Evolutionary conservation across 164 flowering plant genomes (phyloP).

Genomic region (Akebia trifoliata): DNA sequence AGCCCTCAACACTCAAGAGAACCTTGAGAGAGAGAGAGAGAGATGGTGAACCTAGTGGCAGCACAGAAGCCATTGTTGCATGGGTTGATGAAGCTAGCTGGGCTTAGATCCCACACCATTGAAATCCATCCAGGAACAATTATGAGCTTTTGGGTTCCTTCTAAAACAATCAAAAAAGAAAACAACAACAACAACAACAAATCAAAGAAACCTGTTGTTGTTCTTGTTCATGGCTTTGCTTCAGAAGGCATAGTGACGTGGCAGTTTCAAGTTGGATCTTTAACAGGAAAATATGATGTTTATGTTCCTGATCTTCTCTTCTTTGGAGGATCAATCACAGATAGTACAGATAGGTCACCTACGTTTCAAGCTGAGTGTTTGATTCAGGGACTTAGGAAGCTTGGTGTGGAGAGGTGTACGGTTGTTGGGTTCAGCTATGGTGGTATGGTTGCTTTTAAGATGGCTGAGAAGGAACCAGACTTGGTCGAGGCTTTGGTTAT

Average conservation of each 20-base stretch:
- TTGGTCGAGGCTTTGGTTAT: slow-evolving; percentile 55
- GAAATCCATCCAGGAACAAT: slow-evolving; percentile 69
- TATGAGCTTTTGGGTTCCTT: slow-evolving; percentile 86
- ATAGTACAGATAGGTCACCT: slow-evolving; percentile 51
- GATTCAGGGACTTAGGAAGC: slow-evolving; percentile 40
- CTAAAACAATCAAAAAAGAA: slow-evolving; percentile 33
- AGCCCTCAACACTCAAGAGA: background rate
- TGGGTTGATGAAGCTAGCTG: slow-evolving; percentile 79
- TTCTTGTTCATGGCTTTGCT: slow-evolving; percentile 75
- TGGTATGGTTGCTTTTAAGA: slow-evolving; percentile 78
- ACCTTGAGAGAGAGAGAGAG: slow-evolving; percentile 8
- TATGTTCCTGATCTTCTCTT: slow-evolving; percentile 81
- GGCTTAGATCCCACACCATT: slow-evolving; percentile 46
- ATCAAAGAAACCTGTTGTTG: slow-evolving; percentile 47
- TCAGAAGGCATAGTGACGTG: slow-evolving; percentile 84
- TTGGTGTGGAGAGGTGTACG: slow-evolving; percentile 54
- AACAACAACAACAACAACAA: slow-evolving; percentile 6
- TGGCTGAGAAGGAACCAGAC: slow-evolving; percentile 56
- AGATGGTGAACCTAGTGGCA: slow-evolving; percentile 88
- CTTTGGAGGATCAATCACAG: slow-evolving; percentile 59
- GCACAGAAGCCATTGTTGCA: slow-evolving; percentile 70
- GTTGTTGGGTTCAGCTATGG: slow-evolving; percentile 86
- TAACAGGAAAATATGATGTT: slow-evolving; percentile 55
- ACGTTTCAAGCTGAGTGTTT: slow-evolving; percentile 62
- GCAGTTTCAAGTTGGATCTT: slow-evolving; percentile 76